Conservation (phyloP, 1,284 basidiomycete genomes). For the Melampsora larici-populina region DNA sequence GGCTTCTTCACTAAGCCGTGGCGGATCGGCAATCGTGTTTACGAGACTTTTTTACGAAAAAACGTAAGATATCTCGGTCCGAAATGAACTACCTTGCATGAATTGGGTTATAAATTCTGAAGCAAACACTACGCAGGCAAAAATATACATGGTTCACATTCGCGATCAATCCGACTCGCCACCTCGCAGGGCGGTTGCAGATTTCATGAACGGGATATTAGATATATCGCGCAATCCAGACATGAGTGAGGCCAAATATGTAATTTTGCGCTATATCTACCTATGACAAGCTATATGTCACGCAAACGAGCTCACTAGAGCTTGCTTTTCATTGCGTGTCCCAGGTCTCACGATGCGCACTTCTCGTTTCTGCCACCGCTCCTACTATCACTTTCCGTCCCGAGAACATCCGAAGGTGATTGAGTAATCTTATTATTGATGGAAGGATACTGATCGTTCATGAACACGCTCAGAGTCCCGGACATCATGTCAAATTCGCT, state of each 20-base stretch:
- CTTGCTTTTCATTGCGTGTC: background rate
- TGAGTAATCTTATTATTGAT: background rate
- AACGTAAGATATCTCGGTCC: background rate
- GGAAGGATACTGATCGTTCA: background rate
- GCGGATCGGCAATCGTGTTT: conserved; percentile 17
- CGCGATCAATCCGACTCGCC: background rate
- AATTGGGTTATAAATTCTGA: background rate
- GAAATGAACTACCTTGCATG: background rate
- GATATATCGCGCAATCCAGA: conserved; percentile 17
- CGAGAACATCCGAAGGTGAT: conserved; percentile 19
- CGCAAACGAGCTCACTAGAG: background rate
- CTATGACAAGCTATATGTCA: background rate
- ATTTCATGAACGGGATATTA: conserved; percentile 22
- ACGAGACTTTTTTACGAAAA: conserved; percentile 16
- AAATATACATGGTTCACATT: background rate
- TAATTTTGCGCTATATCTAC: background rate
- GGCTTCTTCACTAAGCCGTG: conserved; percentile 10
- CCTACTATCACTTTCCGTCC: conserved; percentile 12
- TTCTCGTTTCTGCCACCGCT: conserved; percentile 12
- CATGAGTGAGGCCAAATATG: conserved; percentile 27
- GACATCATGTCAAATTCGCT: conserved; percentile 23
- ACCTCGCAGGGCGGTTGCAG: background rate
- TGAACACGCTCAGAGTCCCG: conserved; percentile 6
- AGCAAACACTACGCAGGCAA: background rate
- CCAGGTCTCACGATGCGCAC: conserved; percentile 4